These are phyloP conservation scores for Rhazya stricta DNA, from an alignment of 257 asterid species.

Conservation along the genomic window DNA sequence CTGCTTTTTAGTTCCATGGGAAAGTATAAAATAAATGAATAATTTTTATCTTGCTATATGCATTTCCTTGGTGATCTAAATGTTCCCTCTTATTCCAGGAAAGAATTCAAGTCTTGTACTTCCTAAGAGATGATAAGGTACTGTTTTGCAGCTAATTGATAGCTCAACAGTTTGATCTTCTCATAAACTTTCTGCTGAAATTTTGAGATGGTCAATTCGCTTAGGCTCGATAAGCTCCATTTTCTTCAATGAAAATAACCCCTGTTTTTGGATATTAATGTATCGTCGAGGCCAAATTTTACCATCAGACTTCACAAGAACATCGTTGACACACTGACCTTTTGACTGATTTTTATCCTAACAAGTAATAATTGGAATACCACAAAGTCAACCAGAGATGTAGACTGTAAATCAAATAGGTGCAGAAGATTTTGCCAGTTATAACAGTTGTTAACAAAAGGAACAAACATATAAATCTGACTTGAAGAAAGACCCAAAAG, in stretches of 20 bases:
- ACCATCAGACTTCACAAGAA: background rate
- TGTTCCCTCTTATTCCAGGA: background rate
- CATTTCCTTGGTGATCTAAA: background rate
- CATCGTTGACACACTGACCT: background rate
- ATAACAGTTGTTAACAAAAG: background rate
- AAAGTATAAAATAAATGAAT: background rate
- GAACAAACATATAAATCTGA: background rate
- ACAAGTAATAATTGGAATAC: background rate
- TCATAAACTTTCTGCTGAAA: background rate
- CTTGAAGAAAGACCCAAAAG: no score
- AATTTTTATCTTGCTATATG: background rate
- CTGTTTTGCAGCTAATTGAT: background rate
- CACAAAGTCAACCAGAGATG: background rate
- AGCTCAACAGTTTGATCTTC: background rate
- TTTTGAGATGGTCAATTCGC: background rate
- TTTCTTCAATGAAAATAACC: background rate
- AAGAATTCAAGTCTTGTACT: background rate
- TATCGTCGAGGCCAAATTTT: background rate
- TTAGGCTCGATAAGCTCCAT: background rate
- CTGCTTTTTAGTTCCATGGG: background rate
- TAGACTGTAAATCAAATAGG: background rate
- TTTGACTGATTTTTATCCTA: background rate
- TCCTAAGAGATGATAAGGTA: background rate
- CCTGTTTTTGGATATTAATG: background rate
- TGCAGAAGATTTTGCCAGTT: background rate